Percentiles rank a stretch among this genome's conserved stretches.
These are phyloP conservation scores for Meyerozyma sp. DNA, from an alignment of 1,139 yeast species.

Conservation along the genomic window DNA sequence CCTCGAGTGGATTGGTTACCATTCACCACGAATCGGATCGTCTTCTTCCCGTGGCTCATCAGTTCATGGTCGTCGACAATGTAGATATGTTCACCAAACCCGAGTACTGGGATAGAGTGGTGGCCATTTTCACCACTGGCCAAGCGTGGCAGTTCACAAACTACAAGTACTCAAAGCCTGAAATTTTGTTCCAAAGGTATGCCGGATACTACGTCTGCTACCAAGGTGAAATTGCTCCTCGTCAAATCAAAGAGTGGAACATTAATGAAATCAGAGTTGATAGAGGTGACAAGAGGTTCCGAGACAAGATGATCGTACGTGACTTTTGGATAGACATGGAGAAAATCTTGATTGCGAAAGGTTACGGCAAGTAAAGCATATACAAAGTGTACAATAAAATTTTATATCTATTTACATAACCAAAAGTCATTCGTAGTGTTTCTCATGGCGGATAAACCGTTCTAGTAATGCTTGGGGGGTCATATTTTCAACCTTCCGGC, in stretches of 20 bases:
- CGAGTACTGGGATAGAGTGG: constrained; percentile 95
- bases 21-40: constrained; percentile 53
- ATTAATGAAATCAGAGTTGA: constrained; percentile 74
- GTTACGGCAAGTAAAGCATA: constrained; percentile 24
- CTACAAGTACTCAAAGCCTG: constrained; percentile 81
- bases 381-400: neutral
- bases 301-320: constrained; percentile 82
- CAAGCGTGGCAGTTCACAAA: constrained; percentile 94
- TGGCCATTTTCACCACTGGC: constrained; percentile 94
- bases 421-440: constrained; percentile 22
- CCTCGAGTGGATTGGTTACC: constrained; percentile 40
- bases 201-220: constrained; percentile 78
- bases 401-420: neutral
- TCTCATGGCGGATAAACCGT: constrained; percentile 49
- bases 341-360: constrained; percentile 46
- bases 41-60: constrained; percentile 48
- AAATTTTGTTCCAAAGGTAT: constrained; percentile 72
- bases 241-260: constrained; percentile 79
- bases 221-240: constrained; percentile 76
- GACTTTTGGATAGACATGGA: constrained; percentile 78
- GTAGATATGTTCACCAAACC: constrained; percentile 88
- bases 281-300: constrained; percentile 71
- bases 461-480: constrained; percentile 42
- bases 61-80: constrained; percentile 78
- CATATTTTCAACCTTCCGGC: constrained; percentile 42